phyloP scores from a whole-genome alignment of 2,329 filamentous ascomycete genomes.

The Nothomitra cinnamomea region DNA sequence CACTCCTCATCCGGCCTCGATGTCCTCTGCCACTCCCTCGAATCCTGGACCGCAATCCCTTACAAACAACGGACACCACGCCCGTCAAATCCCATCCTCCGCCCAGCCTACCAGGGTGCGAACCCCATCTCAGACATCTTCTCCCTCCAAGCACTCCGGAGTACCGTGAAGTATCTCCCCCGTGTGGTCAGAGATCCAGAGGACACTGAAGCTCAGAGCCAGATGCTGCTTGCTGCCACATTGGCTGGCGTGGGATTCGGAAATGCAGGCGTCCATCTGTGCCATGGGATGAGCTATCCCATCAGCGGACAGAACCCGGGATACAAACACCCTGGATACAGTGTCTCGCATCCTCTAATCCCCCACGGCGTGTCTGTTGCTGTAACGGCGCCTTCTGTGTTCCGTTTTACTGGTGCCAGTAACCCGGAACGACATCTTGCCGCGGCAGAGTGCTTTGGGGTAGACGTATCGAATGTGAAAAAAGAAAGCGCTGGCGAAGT shows the following conservation, averaged over 20 bases:
- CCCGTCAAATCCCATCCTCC: slow-evolving; percentile 73
- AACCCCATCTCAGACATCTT: slow-evolving; percentile 98
- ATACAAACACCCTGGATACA: slow-evolving; percentile 80
- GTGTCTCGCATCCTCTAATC: slow-evolving; percentile 61
- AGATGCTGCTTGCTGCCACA: slow-evolving; percentile 92
- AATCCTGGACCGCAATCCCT: slow-evolving; percentile 95
- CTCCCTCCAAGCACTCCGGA: slow-evolving; percentile 66
- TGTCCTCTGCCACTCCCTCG: slow-evolving; percentile 85
- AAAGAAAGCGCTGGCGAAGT: slow-evolving; percentile 79
- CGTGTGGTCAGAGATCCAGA: slow-evolving; percentile 75
- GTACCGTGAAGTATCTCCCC: slow-evolving; percentile 83
- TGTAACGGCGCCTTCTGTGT: slow-evolving; percentile 83
- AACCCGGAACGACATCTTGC: slow-evolving; percentile 85
- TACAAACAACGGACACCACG: slow-evolving; percentile 73
- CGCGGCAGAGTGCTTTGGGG: slow-evolving; percentile 79
- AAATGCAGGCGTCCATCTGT: slow-evolving; percentile 87
- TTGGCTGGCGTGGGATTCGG: slow-evolving; percentile 92
- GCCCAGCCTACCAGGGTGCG: slow-evolving; percentile 89
- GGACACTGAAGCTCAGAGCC: slow-evolving; percentile 77
- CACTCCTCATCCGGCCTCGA: slow-evolving; percentile 85
- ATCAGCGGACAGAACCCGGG: slow-evolving; percentile 85
- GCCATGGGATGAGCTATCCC: slow-evolving; percentile 90
- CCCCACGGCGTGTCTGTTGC: slow-evolving; percentile 93
- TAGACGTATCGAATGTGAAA: slow-evolving; percentile 77
- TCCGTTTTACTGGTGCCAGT: slow-evolving; percentile 77